phyloP scores from a whole-genome alignment of 2,329 filamentous ascomycete genomes.

The Hypomyces rosellus region DNA sequence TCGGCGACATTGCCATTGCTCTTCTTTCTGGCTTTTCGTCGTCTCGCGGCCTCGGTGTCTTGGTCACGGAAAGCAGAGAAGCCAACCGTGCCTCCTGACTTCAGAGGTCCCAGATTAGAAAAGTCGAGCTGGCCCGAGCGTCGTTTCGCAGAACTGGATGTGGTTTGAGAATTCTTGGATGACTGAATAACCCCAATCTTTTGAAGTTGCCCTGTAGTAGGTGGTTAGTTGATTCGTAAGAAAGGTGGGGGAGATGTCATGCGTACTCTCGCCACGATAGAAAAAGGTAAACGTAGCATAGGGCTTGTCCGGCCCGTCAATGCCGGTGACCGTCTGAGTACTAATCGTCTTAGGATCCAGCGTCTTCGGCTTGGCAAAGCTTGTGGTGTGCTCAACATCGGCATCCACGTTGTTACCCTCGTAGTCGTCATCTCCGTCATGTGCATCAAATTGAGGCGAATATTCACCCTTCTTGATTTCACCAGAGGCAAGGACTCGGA shows the following conservation, averaged over 20 bases:
- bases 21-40: constrained; percentile 55
- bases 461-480: constrained; percentile 98
- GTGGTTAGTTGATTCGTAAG: constrained; percentile 15
- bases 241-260: neutral
- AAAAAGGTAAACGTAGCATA: constrained; percentile 98
- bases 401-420: constrained; percentile 56
- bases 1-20: constrained; percentile 60
- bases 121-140: constrained; percentile 82
- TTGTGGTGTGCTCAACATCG: constrained; percentile 93
- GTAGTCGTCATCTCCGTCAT: constrained; percentile 82
- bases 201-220: constrained; percentile 70
- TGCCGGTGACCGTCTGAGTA: constrained; percentile 97
- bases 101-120: constrained; percentile 74
- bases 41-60: constrained; percentile 47
- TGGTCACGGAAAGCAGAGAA: constrained; percentile 83
- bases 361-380: constrained; percentile 93
- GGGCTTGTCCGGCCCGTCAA: constrained; percentile 91
- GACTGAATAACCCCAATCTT: constrained; percentile 88
- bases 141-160: constrained; percentile 60
- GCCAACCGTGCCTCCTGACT: constrained; percentile 79
- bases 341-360: constrained; percentile 96
- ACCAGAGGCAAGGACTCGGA: constrained; percentile 87
- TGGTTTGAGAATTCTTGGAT: constrained; percentile 57
- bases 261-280: constrained; percentile 87
- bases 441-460: constrained; percentile 92